These are phyloP conservation scores for Fragilaria radians DNA, from an alignment of 108 stramenopile species.

Conservation along the genomic window DNA sequence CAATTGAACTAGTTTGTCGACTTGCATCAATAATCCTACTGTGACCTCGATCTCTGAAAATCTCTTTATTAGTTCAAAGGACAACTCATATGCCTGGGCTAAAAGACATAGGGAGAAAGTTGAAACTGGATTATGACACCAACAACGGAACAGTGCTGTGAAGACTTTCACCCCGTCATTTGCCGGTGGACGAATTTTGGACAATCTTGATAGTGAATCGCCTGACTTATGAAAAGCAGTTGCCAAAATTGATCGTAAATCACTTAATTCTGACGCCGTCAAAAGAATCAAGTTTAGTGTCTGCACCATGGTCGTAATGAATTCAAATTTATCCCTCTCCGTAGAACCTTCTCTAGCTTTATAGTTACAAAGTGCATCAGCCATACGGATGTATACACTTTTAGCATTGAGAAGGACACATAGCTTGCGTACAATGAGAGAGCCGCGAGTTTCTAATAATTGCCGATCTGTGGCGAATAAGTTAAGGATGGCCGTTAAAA, in stretches of 20 bases:
- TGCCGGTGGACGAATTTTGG: conserved; percentile 1
- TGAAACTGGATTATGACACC: conserved; percentile 96
- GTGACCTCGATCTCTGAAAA: conserved; percentile 90
- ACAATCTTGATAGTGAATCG: background rate
- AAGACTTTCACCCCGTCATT: conserved; percentile 69
- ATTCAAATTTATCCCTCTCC: conserved; percentile 63
- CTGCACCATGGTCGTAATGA: conserved; percentile 95
- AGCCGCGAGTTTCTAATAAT: conserved; percentile 92
- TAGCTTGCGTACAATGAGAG: conserved; percentile 92
- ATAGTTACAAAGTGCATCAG: conserved; percentile 69
- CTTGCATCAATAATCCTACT: conserved; percentile 97
- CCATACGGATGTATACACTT: conserved; percentile 89
- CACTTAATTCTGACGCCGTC: conserved; percentile 92
- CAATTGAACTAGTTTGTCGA: conserved; percentile 96
- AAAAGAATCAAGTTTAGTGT: conserved; percentile 95
- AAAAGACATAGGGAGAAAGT: conserved; percentile 95
- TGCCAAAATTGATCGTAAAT: conserved; percentile 67
- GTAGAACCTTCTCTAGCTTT: conserved; percentile 24
- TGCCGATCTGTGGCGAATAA: conserved; percentile 86
- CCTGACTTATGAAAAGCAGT: conserved; percentile 21
- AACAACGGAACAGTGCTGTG: conserved; percentile 83
- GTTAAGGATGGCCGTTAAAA: conserved; percentile 87
- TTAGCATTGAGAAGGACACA: conserved; percentile 91
- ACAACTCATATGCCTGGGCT: conserved; percentile 92
- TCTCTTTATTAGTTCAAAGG: conserved; percentile 84